Evolutionary conservation across 2,329 filamentous ascomycete genomes (phyloP), one percentile per base, ranked within the genome.

Genomic region (Aurifilum marmelostoma): DNA sequence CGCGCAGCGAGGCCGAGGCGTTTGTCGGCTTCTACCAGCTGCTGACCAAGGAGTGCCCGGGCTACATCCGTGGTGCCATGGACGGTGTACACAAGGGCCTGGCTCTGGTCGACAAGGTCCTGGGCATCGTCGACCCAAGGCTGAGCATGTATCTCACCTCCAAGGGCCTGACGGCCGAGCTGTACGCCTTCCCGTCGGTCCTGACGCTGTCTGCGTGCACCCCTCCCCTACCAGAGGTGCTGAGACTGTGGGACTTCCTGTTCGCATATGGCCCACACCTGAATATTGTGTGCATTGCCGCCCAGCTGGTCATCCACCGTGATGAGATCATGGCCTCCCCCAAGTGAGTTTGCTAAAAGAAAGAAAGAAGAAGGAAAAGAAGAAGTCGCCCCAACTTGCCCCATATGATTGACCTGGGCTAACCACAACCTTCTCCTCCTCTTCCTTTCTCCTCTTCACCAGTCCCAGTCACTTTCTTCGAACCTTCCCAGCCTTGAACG

Each of bases 151-250:
- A 97, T 78, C 86, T 99, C 39, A 91, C 92, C 69, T 89, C 90
- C 67, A 97, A 97, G 79, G 92, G 92, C 16, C 89, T 99, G 79
- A 91, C 93, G 71, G 96, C 96, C 2, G 93, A 97, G 81, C 92
- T 99, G 67, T 99, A 98, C 78, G 96, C 95, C 2, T 99, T 99
- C 76, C 93, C 96, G 1, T 97, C 93, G 1, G 96, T 99, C 0
- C 83, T 98, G 72, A 99, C 96, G 0, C 86, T 99, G 64, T 97
- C 94, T 76, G 96, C 96, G 34, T 98, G 96, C 79, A 99, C 96
- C 21, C 96, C 96, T 21, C 96, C 96, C 2, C 80, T 99, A 67
- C 95, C 95, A 0, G 95, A 99, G 80, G 96, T 99, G 0, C 81
- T 99, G 67, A 88, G 92, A 72, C 85, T 99, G 2, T 99, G 96